Evolutionary conservation across 140 eudicot genomes (phyloP).

Genomic region (Flaveria floridana): DNA sequence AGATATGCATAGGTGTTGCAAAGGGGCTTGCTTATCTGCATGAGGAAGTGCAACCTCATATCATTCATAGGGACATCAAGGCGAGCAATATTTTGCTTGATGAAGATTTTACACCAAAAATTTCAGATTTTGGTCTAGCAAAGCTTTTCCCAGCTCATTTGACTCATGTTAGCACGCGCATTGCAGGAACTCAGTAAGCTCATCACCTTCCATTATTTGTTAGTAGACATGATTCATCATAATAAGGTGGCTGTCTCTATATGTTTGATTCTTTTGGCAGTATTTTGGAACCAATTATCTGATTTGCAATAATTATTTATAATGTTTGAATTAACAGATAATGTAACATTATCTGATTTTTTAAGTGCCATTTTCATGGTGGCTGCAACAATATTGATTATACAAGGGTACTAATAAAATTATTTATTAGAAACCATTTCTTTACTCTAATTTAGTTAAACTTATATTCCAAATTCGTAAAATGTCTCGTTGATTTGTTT

Average conservation of each 20-base stretch:
- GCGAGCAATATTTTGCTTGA: slow-evolving; percentile 96
- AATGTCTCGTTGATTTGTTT: too few relatives aligned
- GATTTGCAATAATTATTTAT: not conserved
- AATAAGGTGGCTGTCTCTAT: not conserved
- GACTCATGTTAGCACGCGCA: slow-evolving; percentile 90
- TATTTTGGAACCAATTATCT: not conserved
- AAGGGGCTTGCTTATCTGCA: slow-evolving; percentile 83
- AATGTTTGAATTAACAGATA: not conserved
- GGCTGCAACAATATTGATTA: not conserved
- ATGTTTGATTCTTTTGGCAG: not conserved
- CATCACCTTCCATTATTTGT: slow-evolving; percentile 13
- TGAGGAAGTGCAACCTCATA: slow-evolving; percentile 71
- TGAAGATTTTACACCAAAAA: slow-evolving; percentile 74
- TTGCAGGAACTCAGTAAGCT: slow-evolving; percentile 93
- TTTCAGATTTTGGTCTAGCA: slow-evolving; percentile 94
- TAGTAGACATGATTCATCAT: not conserved
- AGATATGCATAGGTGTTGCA: slow-evolving; percentile 78
- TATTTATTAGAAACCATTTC: too few relatives aligned
- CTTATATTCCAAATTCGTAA: not conserved
- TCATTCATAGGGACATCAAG: slow-evolving; percentile 87
- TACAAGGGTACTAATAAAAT: not conserved
- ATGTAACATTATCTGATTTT: not conserved
- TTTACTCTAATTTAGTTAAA: not conserved
- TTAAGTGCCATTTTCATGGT: not conserved
- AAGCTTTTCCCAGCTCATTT: slow-evolving; percentile 72